A percentile compares a stretch with the other conserved stretches of the same genome.
Evolutionary conservation across 352 stramenopile genomes (phyloP).

Genomic region (Phytophthora sojae): DNA sequence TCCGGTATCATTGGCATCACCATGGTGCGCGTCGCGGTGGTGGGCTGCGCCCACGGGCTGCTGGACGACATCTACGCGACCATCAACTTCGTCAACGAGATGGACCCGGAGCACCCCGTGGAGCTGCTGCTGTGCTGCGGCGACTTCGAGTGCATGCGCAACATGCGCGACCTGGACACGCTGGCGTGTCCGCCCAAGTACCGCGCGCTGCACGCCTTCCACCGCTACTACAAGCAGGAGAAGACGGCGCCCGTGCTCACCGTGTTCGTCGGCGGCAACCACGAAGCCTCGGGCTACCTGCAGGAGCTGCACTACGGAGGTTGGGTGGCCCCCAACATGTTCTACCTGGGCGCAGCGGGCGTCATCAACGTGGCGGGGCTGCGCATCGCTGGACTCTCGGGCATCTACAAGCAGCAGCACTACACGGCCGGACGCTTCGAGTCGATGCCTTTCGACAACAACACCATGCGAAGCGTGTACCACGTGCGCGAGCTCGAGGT

Average conservation of each 20-base stretch:
- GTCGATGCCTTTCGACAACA: constrained; percentile 68
- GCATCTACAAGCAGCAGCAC: constrained; percentile 97
- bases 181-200: constrained; percentile 98
- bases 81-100: constrained; percentile 91
- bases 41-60: constrained; percentile 98
- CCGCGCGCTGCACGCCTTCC: constrained; percentile 92
- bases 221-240: constrained; percentile 96
- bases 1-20: not conserved
- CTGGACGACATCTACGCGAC: constrained; percentile 98
- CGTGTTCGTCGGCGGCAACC: constrained; percentile 98
- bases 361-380: constrained; percentile 94
- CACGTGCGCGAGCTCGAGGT: constrained; percentile 95
- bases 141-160: constrained; percentile 99
- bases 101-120: constrained; percentile 80
- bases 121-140: constrained; percentile 98
- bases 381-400: constrained; percentile 96
- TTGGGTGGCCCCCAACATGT: constrained; percentile 99
- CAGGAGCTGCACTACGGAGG: constrained; percentile 98
- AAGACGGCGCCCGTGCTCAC: constrained; percentile 95
- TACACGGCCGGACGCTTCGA: constrained; percentile 94
- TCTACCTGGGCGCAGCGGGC: constrained; percentile 96
- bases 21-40: constrained; percentile 91
- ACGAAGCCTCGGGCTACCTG: constrained; percentile 98
- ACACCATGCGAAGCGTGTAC: constrained; percentile 95
- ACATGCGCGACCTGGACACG: constrained; percentile 94